phyloP scores from a whole-genome alignment of 257 asterid species.

The Leptodermis oblonga region DNA sequence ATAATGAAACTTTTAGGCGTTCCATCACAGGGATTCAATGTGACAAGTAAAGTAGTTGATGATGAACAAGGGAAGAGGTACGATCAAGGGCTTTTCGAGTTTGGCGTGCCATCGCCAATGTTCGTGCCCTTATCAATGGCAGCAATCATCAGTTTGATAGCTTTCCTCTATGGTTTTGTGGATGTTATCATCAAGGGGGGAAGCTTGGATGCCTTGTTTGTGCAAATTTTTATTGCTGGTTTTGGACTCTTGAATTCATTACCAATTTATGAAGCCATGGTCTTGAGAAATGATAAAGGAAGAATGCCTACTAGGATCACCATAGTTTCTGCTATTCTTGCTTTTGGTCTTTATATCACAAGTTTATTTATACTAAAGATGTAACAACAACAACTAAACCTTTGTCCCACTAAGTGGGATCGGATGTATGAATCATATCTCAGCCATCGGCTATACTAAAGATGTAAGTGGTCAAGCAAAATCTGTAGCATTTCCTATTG shows the following conservation, averaged over 20 bases:
- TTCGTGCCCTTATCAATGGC: conserved; percentile 51
- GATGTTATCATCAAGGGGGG: conserved; percentile 12
- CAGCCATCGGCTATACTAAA: too few relatives aligned
- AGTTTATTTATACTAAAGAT: conserved; percentile 8
- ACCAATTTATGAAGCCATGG: conserved; percentile 72
- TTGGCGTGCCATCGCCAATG: conserved; percentile 62
- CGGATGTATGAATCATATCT: background rate
- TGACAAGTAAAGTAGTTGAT: conserved; percentile 66
- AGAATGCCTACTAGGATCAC: conserved; percentile 53
- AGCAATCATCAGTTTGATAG: conserved; percentile 36
- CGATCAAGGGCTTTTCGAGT: conserved; percentile 52
- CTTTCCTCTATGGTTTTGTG: conserved; percentile 14
- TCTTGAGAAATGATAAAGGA: conserved; percentile 51
- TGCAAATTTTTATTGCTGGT: conserved; percentile 43
- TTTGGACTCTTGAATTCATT: conserved; percentile 48
- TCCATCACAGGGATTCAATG: conserved; percentile 41
- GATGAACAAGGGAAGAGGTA: conserved; percentile 51
- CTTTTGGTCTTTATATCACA: conserved; percentile 22
- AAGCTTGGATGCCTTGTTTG: conserved; percentile 22
- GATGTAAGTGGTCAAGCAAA: too few relatives aligned
- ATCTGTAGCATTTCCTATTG: background rate
- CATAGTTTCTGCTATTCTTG: conserved; percentile 34
- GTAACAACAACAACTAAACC: too few relatives aligned
- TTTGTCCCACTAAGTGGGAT: background rate
- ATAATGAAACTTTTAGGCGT: conserved; percentile 47